These are phyloP conservation scores for Carex sylvatica DNA, from an alignment of 202 grass and related monocot genomes.

Conservation along the genomic window DNA sequence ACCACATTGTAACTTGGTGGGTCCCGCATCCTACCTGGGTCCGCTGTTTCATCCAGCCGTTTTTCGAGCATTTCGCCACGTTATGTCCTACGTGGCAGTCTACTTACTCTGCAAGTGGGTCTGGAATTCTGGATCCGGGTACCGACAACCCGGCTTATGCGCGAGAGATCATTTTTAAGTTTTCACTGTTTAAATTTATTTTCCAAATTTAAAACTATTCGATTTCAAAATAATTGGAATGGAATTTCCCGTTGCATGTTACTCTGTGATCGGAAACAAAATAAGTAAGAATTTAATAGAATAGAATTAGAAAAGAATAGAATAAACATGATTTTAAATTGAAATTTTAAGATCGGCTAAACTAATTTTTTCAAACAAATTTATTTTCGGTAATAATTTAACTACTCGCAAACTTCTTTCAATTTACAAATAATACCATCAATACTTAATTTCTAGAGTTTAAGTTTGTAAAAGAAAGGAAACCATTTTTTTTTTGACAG, in stretches of 20 bases:
- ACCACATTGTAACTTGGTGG: background rate
- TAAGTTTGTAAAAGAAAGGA: no score
- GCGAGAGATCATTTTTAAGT: background rate
- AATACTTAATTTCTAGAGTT: no score
- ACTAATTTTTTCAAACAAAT: no score
- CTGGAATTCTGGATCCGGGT: background rate
- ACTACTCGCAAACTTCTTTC: no score
- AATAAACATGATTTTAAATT: no score
- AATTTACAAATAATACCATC: no score
- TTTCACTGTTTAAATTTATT: background rate
- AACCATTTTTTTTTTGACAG: no score
- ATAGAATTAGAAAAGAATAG: no score
- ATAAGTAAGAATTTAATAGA: no score
- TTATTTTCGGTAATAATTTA: no score
- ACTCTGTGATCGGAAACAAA: no score
- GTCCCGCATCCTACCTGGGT: background rate
- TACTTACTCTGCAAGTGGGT: slow-evolving; percentile 12
- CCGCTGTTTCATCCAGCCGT: slow-evolving; percentile 21
- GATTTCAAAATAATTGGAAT: background rate
- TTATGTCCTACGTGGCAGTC: background rate
- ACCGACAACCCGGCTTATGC: background rate
- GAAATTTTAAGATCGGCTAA: no score
- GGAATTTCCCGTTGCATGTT: slow-evolving; percentile 7
- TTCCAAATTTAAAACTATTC: background rate
- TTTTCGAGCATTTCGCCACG: slow-evolving; percentile 6